Evolutionary conservation across 306 rosid genomes (phyloP), one percentile per base, ranked within the genome.

Genomic region (Mucuna pruriens): DNA sequence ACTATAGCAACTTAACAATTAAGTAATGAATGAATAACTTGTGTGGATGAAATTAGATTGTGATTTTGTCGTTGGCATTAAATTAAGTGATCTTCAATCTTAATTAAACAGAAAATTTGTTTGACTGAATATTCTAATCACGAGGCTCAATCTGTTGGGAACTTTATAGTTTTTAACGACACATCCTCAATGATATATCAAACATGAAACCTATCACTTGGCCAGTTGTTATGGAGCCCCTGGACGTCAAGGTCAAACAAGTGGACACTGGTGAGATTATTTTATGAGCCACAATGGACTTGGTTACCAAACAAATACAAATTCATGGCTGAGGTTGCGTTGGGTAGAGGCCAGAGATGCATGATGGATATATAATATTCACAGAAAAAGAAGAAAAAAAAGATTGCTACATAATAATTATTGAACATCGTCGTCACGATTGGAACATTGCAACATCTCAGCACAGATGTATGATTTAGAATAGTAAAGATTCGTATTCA

Each of bases 21-120:
- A 15, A 31, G 49, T 17, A 74, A 31, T 51, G 62, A 66, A 83
- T 70, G 76, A 68, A 31, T 64, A 84, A 10, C 25, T 38, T 25
- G 15, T 74, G 85, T 77, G 88, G 84, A 78, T 46, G 87, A 51
- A 57, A 85, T 63, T 54, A 45, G 74, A 72, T 78, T 77, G 65
- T 34, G 40, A 15, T 76, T 48, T 58, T 84, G 84, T 83, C 55
- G 71, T 54, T 76, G 40, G 72, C 76, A 49, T 63, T 79, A 79
- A 79, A 79, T 51, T 67, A 82, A 75, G 36, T 60, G 65, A 74
- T 74, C 65, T 51, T 67, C 78, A 72, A 76, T 64, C 9, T 68
- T 29, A 20, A 72, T 57, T 20, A 26, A 29, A 39, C 9, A 46
- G 51, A 71, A 45, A 36, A 2, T 31, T 45, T 13, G 42, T 61